These are phyloP conservation scores for Aspergillus eucalypticola DNA, from an alignment of 2,329 filamentous ascomycete species.

Conservation along the genomic window DNA sequence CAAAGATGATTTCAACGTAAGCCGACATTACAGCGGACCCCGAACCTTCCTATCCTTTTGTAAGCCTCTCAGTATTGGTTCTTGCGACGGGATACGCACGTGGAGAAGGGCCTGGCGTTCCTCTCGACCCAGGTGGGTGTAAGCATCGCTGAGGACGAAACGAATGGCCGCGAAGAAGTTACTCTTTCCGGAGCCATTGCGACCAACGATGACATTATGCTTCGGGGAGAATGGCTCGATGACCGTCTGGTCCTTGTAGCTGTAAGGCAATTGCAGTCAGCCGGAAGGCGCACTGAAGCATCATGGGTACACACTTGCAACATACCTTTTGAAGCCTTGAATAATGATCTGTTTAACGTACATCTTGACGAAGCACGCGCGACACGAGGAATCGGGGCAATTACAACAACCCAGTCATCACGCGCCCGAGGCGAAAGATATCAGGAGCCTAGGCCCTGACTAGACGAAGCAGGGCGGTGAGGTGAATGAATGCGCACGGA, in stretches of 20 bases:
- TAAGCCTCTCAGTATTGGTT: slow-evolving; percentile 26
- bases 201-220: slow-evolving; percentile 97
- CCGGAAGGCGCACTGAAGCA: slow-evolving; percentile 18
- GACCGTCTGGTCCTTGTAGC: slow-evolving; percentile 99
- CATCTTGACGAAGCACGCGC: slow-evolving; percentile 58
- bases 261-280: slow-evolving; percentile 38
- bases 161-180: slow-evolving; percentile 99
- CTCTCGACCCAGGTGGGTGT: slow-evolving; percentile 92
- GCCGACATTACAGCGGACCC: slow-evolving; percentile 98
- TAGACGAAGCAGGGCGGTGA: background rate
- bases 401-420: slow-evolving; percentile 32
- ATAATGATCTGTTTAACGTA: slow-evolving; percentile 99
- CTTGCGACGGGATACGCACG: slow-evolving; percentile 39
- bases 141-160: slow-evolving; percentile 96
- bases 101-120: slow-evolving; percentile 95
- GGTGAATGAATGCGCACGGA: slow-evolving; percentile 1
- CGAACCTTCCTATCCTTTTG: slow-evolving; percentile 70
- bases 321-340: slow-evolving; percentile 97
- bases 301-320: slow-evolving; percentile 6
- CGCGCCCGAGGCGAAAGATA: slow-evolving; percentile 22
- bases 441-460: slow-evolving; percentile 2
- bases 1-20: slow-evolving; percentile 99
- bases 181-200: slow-evolving; percentile 98
- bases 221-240: slow-evolving; percentile 98
- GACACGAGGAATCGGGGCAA: slow-evolving; percentile 29